Evolutionary conservation across 148 eudicot genomes (phyloP).

Genomic region (Drosera capensis): DNA sequence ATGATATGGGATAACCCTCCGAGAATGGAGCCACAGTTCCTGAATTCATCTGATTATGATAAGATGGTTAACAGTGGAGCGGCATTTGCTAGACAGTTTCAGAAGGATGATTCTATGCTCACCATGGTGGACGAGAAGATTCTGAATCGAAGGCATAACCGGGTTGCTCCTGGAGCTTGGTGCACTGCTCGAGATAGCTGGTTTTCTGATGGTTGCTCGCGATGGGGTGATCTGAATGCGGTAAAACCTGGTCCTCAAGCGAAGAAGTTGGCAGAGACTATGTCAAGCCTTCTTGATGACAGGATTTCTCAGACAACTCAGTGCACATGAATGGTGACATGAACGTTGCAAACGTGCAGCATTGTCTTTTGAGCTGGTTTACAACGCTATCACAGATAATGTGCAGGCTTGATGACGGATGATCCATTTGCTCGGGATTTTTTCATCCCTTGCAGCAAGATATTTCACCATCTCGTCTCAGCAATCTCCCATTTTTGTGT

Average conservation of each 20-base stretch:
- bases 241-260: conserved; percentile 58
- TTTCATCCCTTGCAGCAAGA: too few relatives aligned
- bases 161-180: conserved; percentile 86
- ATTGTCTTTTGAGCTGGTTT: too few relatives aligned
- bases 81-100: conserved; percentile 75
- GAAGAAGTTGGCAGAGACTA: conserved; percentile 29
- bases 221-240: conserved; percentile 69
- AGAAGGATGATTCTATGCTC: conserved; percentile 48
- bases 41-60: conserved; percentile 45
- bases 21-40: conserved; percentile 71
- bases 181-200: conserved; percentile 47
- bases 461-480: too few relatives aligned
- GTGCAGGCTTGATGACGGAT: too few relatives aligned
- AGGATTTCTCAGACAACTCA: conserved; percentile 40
- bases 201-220: conserved; percentile 48
- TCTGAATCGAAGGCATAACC: conserved; percentile 43
- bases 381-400: too few relatives aligned
- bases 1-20: conserved; percentile 97
- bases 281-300: conserved; percentile 40
- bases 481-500: too few relatives aligned
- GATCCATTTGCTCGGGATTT: too few relatives aligned
- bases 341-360: too few relatives aligned
- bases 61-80: conserved; percentile 84
- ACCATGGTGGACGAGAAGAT: conserved; percentile 62
- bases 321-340: conserved; percentile 70